Percentiles rank a stretch among this genome's conserved stretches.
These are phyloP conservation scores for Seiridium cupressi DNA, from an alignment of 2,329 filamentous ascomycete genomes.

Conservation along the genomic window DNA sequence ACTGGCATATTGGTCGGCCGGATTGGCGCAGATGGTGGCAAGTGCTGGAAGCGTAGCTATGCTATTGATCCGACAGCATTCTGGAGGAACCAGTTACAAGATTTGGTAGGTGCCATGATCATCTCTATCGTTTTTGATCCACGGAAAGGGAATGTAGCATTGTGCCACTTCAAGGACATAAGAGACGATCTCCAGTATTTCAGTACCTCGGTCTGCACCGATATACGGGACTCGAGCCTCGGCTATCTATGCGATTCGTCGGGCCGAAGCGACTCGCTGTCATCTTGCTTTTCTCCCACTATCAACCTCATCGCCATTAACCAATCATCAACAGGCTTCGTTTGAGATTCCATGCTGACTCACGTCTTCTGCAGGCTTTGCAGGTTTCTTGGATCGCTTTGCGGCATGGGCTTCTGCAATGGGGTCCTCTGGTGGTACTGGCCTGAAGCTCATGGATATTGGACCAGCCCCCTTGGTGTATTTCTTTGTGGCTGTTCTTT, in stretches of 20 bases:
- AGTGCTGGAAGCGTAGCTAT: slow-evolving; percentile 40
- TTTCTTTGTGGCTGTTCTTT: slow-evolving; percentile 39
- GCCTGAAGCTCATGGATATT: slow-evolving; percentile 49
- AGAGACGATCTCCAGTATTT: no score
- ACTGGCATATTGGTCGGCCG: slow-evolving; percentile 47
- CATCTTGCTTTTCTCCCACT: no score
- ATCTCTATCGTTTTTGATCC: background rate
- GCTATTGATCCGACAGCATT: slow-evolving; percentile 44
- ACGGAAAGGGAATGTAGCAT: background rate
- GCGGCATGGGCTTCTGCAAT: slow-evolving; percentile 37
- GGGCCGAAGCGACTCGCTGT: no score
- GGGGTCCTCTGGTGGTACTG: slow-evolving; percentile 46
- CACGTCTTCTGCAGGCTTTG: slow-evolving; percentile 32
- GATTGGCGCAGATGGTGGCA: slow-evolving; percentile 38
- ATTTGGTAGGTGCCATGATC: slow-evolving; percentile 42
- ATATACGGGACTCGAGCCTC: no score
- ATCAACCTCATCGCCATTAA: no score
- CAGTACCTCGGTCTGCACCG: no score
- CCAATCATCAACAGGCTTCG: no score
- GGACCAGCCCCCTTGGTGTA: slow-evolving; percentile 38
- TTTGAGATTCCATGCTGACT: no score
- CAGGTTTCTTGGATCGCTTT: slow-evolving; percentile 39
- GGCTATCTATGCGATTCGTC: no score
- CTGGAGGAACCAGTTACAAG: slow-evolving; percentile 44
- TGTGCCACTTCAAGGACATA: background rate